phyloP scores from a whole-genome alignment of 768 basidiomycete species.

The Hygrocybe coccinea region DNA sequence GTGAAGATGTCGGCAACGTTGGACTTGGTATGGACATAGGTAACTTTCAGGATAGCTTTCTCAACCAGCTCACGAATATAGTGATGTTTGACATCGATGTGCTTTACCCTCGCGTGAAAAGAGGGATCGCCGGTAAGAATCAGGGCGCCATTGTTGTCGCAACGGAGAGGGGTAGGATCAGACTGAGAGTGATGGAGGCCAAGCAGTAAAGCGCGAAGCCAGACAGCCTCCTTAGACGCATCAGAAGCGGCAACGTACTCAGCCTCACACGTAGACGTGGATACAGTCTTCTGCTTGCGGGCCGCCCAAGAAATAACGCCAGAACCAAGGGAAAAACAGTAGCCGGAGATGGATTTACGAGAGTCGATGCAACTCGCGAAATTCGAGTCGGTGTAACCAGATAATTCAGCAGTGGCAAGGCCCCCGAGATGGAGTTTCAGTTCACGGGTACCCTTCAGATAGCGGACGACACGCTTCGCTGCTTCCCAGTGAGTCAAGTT shows the following conservation, averaged over 20 bases:
- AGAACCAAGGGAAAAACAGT: conserved; percentile 28
- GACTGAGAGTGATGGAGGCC: too few species aligned
- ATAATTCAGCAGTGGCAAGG: background rate
- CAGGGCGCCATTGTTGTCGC: too few species aligned
- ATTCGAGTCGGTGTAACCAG: conserved; percentile 14
- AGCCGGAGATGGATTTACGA: conserved; percentile 25
- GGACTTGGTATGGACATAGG: too few species aligned
- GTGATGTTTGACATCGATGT: too few species aligned
- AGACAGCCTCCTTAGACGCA: conserved; percentile 21
- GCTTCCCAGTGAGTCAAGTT: conserved; percentile 24
- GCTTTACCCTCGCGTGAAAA: too few species aligned
- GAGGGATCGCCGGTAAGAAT: too few species aligned
- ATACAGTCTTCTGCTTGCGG: conserved; percentile 29
- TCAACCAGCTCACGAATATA: too few species aligned
- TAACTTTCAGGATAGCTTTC: too few species aligned
- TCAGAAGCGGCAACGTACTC: conserved; percentile 41
- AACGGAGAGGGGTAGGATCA: too few species aligned
- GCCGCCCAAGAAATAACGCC: conserved; percentile 35
- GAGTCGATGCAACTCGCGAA: conserved; percentile 14
- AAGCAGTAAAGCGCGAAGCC: too few species aligned
- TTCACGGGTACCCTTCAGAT: conserved; percentile 5
- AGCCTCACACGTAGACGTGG: conserved; percentile 33
- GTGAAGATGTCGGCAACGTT: too few species aligned
- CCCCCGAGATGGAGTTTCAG: conserved; percentile 11
- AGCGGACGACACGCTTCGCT: conserved; percentile 17